Evolutionary conservation across 148 eudicot species (phyloP).

Genomic region (Nepenthes mirabilis): DNA sequence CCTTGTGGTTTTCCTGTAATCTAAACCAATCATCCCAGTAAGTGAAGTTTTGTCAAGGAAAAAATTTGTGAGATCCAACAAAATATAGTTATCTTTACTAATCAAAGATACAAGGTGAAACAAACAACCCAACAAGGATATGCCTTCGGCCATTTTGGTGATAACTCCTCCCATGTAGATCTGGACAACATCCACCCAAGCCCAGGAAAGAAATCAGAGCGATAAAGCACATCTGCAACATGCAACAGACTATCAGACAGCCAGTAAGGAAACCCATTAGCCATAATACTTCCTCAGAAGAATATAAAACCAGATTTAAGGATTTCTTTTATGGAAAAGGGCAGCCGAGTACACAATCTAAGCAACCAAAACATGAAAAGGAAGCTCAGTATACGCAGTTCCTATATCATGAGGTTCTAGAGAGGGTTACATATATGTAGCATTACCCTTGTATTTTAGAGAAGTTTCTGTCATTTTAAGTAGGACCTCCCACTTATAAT

Average conservation of each 20-base stretch:
- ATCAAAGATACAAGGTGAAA: constrained; percentile 9
- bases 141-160: constrained; percentile 99
- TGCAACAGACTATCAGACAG: constrained; percentile 2
- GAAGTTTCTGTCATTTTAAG: too few relatives aligned
- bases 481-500: too few relatives aligned
- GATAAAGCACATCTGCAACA: constrained; percentile 76
- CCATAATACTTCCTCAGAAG: background rate
- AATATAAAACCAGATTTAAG: background rate
- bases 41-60: constrained; percentile 64
- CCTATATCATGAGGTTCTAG: too few relatives aligned
- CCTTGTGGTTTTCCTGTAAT: constrained; percentile 84
- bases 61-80: constrained; percentile 1
- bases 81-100: background rate
- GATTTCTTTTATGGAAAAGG: too few relatives aligned
- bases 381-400: too few relatives aligned
- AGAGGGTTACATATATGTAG: too few relatives aligned
- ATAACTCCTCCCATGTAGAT: constrained; percentile 86
- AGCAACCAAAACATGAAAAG: too few relatives aligned
- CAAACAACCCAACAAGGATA: constrained; percentile 53
- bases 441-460: too few relatives aligned
- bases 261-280: background rate
- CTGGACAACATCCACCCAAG: constrained; percentile 98
- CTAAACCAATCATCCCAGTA: constrained; percentile 99
- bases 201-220: constrained; percentile 99
- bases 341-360: too few relatives aligned